Percentiles rank a stretch among this genome's conserved stretches.
phyloP scores from a whole-genome alignment of 495 filamentous ascomycete species.

The Immersiella caudata region DNA sequence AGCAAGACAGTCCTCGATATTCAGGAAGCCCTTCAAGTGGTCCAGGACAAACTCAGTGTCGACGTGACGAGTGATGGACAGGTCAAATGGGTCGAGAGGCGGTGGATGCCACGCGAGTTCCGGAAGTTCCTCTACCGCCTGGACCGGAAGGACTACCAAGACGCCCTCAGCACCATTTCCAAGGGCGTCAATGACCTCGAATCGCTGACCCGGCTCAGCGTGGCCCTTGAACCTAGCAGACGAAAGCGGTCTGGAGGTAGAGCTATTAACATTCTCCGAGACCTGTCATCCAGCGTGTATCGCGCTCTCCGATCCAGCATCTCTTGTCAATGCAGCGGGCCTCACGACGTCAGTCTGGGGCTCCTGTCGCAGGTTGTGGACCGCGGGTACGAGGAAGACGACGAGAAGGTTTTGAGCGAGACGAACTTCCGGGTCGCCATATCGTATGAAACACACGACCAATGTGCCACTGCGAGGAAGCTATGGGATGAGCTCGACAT shows the following conservation, averaged over 20 bases:
- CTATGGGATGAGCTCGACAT: background rate
- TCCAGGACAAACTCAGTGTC: conserved; percentile 4
- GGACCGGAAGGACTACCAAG: conserved; percentile 8
- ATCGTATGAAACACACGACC: background rate
- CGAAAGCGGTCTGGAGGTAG: background rate
- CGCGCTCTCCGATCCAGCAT: conserved; percentile 5
- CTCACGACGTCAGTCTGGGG: conserved; percentile 2
- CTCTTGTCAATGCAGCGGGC: background rate
- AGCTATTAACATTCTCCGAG: background rate
- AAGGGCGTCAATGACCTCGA: conserved; percentile 7
- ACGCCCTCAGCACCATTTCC: conserved; percentile 4
- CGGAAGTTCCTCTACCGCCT: conserved; percentile 10
- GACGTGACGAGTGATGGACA: conserved; percentile 5
- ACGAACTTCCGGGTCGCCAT: background rate
- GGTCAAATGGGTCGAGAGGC: conserved; percentile 11
- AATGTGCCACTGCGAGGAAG: background rate
- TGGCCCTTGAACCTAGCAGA: background rate
- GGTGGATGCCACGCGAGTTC: conserved; percentile 3
- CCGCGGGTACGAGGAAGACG: background rate
- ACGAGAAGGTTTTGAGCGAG: background rate
- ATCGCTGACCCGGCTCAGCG: conserved; percentile 6
- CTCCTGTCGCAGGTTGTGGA: background rate
- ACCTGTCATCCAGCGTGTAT: conserved; percentile 3
- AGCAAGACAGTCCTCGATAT: background rate
- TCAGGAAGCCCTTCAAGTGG: background rate